Evolutionary conservation across 257 asterid genomes (phyloP), one percentile per base, ranked within the genome.

Genomic region (Misopates orontium): DNA sequence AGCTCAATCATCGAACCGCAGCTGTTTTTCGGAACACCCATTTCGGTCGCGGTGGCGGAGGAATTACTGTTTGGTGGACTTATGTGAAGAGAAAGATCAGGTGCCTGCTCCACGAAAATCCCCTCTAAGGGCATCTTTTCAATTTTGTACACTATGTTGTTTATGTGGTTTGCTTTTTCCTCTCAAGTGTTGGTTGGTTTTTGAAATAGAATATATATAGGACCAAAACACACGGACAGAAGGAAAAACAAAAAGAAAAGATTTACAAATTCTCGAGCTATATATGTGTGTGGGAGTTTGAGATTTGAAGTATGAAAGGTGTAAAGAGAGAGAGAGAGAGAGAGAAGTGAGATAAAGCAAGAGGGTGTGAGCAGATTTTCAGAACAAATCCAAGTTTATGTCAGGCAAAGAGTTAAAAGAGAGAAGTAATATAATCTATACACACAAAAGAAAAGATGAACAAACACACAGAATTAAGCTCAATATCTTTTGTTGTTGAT

Each of bases 61-160:
- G 36, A 28, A 20, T 66, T 20, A 17, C 31, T 47, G 79, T 65
- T 82, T 12, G 97, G 97, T 18, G 82, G 96, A 58, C 96, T 80
- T 60, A 90, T 90, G 73, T 90, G 71, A 73, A 90, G 97, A 17
- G 97, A 90, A 52, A 90, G 96, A 87, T 90, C 97, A 10, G 96
- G 97, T 3, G 55, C 13, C 7, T 77, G 23, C 73, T 87, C 97
- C 71, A 76, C 57, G 72, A 85, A 88, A 76, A 80, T 79, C 75
- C 92, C 87, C 77, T 85, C 87, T 22, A 83, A 73, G 83, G 89
- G 87, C 94, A 86, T 86, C 41, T 76, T n/a, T 80, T 74, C 64
- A 17, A 40, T 51, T 36, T 40, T 28, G 4, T n/a, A n/a, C n/a
- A n/a, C n/a, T n/a, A n/a, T n/a, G n/a, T n/a, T n/a, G n/a, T n/a